A percentile compares a stretch with the other conserved stretches of the same genome.
phyloP scores from a whole-genome alignment of 805 yeast species.

The Lipomyces anomalus region DNA sequence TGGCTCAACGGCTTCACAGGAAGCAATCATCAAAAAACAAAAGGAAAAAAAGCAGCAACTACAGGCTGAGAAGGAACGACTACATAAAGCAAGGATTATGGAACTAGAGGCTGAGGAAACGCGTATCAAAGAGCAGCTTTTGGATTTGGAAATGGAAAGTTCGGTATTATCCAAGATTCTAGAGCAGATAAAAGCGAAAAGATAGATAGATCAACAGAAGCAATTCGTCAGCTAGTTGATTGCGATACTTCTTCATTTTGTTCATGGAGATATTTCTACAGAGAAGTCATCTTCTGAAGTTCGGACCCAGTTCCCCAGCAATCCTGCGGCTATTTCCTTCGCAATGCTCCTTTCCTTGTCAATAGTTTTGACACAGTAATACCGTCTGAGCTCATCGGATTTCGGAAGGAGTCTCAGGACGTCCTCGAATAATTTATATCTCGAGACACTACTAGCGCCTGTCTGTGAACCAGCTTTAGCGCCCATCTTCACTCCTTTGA shows the following conservation, averaged over 20 bases:
- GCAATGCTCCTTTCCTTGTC: too few relatives aligned
- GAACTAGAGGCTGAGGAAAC: conserved; percentile 14
- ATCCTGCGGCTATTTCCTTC: too few relatives aligned
- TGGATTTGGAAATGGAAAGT: conserved; percentile 10
- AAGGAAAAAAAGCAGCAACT: conserved; percentile 10
- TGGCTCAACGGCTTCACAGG: background rate
- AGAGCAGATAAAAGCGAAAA: conserved; percentile 8
- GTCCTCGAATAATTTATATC: conserved; percentile 10
- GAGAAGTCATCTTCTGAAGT: too few relatives aligned
- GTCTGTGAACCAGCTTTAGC: conserved; percentile 19
- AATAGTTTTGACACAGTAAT: too few relatives aligned
- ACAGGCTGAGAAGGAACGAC: conserved; percentile 6
- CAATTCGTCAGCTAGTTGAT: too few relatives aligned
- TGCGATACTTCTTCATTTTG: too few relatives aligned
- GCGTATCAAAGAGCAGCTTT: conserved; percentile 7
- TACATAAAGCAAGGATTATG: conserved; percentile 1
- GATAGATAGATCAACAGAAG: background rate
- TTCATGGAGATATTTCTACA: too few relatives aligned
- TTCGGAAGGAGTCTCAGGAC: too few relatives aligned
- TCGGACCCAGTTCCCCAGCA: too few relatives aligned
- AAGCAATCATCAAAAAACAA: background rate
- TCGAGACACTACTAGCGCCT: conserved; percentile 24
- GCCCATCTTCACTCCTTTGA: conserved; percentile 30
- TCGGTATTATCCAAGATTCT: conserved; percentile 16
- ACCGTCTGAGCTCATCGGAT: too few relatives aligned